phyloP scores from a whole-genome alignment of 352 stramenopile species.

The Blastocystis hominis region DNA sequence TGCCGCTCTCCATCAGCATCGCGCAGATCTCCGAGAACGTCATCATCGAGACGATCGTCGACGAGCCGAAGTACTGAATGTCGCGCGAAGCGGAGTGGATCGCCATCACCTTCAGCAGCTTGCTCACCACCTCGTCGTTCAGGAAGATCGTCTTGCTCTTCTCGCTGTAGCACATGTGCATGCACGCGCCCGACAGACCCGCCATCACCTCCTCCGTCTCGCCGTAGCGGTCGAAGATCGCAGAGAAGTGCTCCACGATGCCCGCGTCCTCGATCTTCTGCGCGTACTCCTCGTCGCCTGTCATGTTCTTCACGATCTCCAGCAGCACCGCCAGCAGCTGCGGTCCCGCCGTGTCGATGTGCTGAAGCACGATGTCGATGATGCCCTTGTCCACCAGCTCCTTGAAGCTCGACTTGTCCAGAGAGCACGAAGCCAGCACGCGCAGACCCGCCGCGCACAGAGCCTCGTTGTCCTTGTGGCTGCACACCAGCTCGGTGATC shows the following conservation, averaged over 20 bases:
- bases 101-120: conserved; percentile 29
- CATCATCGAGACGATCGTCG: not conserved
- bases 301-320: conserved; percentile 56
- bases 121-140: not conserved
- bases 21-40: not conserved
- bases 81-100: not conserved
- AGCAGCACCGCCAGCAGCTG: conserved; percentile 43
- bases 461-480: conserved; percentile 38
- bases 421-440: conserved; percentile 47
- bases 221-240: not conserved
- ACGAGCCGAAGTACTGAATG: conserved; percentile 14
- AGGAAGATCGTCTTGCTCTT: not conserved
- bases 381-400: conserved; percentile 43
- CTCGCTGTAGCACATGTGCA: conserved; percentile 37
- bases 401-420: conserved; percentile 56
- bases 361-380: conserved; percentile 28
- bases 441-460: conserved; percentile 45
- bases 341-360: conserved; percentile 38
- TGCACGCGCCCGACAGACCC: conserved; percentile 24
- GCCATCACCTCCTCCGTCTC: conserved; percentile 37
- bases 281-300: conserved; percentile 20
- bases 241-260: conserved; percentile 30
- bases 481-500: conserved; percentile 52
- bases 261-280: conserved; percentile 29
- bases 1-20: not conserved